Evolutionary conservation across 2,329 filamentous ascomycete genomes (phyloP).

Genomic region (Pseudogymnoascus sp.): DNA sequence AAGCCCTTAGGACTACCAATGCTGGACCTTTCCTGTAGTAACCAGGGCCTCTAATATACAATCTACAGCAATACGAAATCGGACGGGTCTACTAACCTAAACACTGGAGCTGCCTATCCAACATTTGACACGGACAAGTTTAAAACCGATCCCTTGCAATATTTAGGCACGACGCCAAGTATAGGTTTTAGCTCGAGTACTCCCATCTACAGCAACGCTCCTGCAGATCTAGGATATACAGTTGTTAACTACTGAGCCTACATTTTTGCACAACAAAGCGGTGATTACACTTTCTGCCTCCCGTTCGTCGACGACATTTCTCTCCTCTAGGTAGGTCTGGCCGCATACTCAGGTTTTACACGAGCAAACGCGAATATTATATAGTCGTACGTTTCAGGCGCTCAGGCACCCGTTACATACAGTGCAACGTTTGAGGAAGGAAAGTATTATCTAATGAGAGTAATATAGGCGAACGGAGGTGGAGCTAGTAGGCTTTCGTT

Average conservation of each 20-base stretch:
- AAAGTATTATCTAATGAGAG: neutral
- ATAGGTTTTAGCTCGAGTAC: neutral
- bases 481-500: neutral
- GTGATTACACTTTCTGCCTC: conserved; percentile 22
- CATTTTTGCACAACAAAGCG: conserved; percentile 17
- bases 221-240: neutral
- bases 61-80: conserved; percentile 2
- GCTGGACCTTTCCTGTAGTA: conserved; percentile 1
- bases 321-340: conserved; percentile 21
- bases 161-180: neutral
- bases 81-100: neutral
- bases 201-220: conserved; percentile 9
- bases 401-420: neutral
- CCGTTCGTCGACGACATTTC: conserved; percentile 21
- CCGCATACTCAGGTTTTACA: conserved; percentile 20
- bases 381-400: neutral
- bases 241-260: conserved; percentile 18
- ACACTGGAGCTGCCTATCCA: neutral
- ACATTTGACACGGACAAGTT: neutral
- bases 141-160: neutral
- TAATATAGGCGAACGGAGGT: neutral
- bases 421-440: neutral
- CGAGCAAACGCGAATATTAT: conserved; percentile 15
- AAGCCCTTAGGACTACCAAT: neutral
- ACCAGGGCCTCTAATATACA: conserved; percentile 10